Percentiles rank a stretch among this genome's conserved stretches.
These are phyloP conservation scores for Lachancea lanzarotensis DNA, from an alignment of 805 yeast species.

Conservation along the genomic window DNA sequence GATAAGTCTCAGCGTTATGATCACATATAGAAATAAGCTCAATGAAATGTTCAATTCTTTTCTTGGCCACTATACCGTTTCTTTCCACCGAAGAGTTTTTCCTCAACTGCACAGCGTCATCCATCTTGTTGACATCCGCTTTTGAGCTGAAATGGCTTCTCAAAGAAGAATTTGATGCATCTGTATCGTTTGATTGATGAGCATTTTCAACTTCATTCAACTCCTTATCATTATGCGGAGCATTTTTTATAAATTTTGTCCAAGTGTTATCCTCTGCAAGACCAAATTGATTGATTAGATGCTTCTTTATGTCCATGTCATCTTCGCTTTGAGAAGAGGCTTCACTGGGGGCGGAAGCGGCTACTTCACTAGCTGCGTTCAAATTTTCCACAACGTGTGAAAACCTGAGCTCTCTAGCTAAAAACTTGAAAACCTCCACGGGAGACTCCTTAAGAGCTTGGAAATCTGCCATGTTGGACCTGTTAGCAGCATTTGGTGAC, in stretches of 20 bases:
- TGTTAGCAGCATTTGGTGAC: conserved; percentile 11
- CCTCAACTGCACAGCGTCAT: conserved; percentile 13
- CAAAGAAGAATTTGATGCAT: background rate
- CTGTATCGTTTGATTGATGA: background rate
- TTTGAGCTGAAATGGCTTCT: background rate
- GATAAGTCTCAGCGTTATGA: conserved; percentile 30
- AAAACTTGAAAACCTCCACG: conserved; percentile 28
- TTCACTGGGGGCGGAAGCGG: conserved; percentile 10
- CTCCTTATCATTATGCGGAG: background rate
- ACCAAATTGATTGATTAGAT: conserved; percentile 28
- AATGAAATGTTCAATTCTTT: conserved; percentile 20
- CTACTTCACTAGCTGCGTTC: conserved; percentile 3
- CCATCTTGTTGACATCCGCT: background rate
- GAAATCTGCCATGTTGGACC: conserved; percentile 9
- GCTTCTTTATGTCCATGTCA: conserved; percentile 18
- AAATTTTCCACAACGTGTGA: conserved; percentile 20
- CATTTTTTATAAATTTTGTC: conserved; percentile 22
- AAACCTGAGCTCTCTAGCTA: conserved; percentile 30
- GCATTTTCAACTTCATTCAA: background rate
- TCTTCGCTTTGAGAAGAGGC: conserved; percentile 5
- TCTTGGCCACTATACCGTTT: conserved; percentile 8
- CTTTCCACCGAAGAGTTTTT: conserved; percentile 2
- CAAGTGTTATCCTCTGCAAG: conserved; percentile 29
- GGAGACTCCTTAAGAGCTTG: conserved; percentile 26
- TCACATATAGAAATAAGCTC: conserved; percentile 26